Conservation (phyloP, 768 basidiomycete genomes). For the Mrakia hoshinonis region DNA sequence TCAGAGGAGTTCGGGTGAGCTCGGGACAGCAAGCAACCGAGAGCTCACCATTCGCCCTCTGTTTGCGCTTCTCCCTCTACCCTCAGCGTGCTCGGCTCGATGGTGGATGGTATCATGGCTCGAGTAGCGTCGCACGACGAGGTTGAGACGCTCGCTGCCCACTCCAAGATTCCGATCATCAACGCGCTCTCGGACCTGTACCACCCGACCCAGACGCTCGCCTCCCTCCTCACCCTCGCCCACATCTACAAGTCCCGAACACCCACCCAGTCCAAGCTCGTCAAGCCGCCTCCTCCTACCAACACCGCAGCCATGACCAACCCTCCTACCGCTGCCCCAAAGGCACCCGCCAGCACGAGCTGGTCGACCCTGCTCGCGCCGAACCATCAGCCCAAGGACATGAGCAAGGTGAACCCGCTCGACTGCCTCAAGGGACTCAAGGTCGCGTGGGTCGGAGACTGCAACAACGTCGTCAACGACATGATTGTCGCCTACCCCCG, state of each 20-base stretch:
- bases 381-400: slow-evolving; percentile 4
- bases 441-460: slow-evolving; percentile 86
- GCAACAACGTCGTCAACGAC: slow-evolving; percentile 90
- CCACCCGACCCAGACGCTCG: slow-evolving; percentile 93
- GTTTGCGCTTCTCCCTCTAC: background rate
- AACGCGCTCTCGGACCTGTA: slow-evolving; percentile 92
- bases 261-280: slow-evolving; percentile 32
- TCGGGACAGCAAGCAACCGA: background rate
- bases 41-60: background rate
- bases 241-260: slow-evolving; percentile 45
- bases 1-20: background rate
- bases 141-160: slow-evolving; percentile 85
- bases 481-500: slow-evolving; percentile 93
- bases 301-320: slow-evolving; percentile 14
- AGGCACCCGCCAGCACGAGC: slow-evolving; percentile 7
- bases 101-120: slow-evolving; percentile 95
- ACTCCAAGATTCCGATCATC: slow-evolving; percentile 87
- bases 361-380: slow-evolving; percentile 22
- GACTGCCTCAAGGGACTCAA: slow-evolving; percentile 66
- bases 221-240: slow-evolving; percentile 81
- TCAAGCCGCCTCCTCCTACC: slow-evolving; percentile 30
- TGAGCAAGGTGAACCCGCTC: slow-evolving; percentile 41
- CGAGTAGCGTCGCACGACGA: slow-evolving; percentile 87
- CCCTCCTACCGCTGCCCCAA: background rate
- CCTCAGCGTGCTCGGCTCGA: slow-evolving; percentile 67